These are phyloP conservation scores for Pleomassaria siparia DNA, from an alignment of 2,329 filamentous ascomycete species.

Conservation along the genomic window DNA sequence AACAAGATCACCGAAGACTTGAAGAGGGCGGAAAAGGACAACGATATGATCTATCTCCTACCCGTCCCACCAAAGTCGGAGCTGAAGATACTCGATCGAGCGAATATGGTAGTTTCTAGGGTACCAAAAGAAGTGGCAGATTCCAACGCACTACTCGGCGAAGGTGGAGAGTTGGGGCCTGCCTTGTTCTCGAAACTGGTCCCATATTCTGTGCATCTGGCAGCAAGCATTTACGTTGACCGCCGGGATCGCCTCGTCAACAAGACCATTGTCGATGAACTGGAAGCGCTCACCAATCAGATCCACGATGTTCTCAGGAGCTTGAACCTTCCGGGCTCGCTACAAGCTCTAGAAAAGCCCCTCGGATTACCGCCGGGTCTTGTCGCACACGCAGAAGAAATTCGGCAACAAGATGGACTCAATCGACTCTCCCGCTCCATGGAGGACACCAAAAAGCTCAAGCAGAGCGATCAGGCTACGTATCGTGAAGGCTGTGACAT, in stretches of 20 bases:
- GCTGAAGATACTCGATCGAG: slow-evolving; percentile 80
- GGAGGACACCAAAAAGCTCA: slow-evolving; percentile 87
- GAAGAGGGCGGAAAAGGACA: slow-evolving; percentile 92
- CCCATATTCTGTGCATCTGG: slow-evolving; percentile 92
- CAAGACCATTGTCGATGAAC: slow-evolving; percentile 78
- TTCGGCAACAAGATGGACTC: slow-evolving; percentile 85
- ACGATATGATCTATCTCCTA: slow-evolving; percentile 91
- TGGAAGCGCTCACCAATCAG: slow-evolving; percentile 78
- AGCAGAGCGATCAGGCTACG: slow-evolving; percentile 71
- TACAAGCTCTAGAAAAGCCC: slow-evolving; percentile 94
- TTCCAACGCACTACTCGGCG: slow-evolving; percentile 77
- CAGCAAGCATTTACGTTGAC: slow-evolving; percentile 93
- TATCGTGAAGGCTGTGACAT: slow-evolving; percentile 84
- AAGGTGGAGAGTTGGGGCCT: slow-evolving; percentile 76
- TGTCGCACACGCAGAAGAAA: slow-evolving; percentile 88
- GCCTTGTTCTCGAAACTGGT: slow-evolving; percentile 89
- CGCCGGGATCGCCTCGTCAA: slow-evolving; percentile 88
- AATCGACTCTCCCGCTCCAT: slow-evolving; percentile 76
- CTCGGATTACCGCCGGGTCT: slow-evolving; percentile 83
- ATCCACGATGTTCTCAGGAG: slow-evolving; percentile 78
- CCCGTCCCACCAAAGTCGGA: slow-evolving; percentile 86
- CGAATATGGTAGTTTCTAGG: slow-evolving; percentile 81
- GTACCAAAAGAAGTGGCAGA: slow-evolving; percentile 80
- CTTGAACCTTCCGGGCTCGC: slow-evolving; percentile 83
- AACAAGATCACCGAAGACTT: slow-evolving; percentile 81